Conservation (phyloP, 495 filamentous ascomycete genomes). For the Annulohypoxylon stygium region DNA sequence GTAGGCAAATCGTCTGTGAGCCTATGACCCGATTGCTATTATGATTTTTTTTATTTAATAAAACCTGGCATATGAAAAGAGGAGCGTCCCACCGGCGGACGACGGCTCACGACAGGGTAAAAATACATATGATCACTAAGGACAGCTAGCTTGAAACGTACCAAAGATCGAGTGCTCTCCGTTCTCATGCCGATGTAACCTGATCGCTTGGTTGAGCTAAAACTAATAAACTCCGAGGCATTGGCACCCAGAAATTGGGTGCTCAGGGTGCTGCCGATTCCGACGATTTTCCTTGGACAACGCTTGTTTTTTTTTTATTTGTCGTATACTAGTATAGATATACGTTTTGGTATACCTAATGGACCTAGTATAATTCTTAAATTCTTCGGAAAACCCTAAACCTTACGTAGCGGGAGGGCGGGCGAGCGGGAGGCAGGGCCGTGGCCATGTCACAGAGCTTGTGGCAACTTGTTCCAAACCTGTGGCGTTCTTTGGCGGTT, state of each 20-base stretch:
- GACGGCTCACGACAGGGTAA: conserved; percentile 47
- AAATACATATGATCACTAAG: conserved; percentile 45
- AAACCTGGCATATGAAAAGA: conserved; percentile 52
- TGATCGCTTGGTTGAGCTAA: conserved; percentile 49
- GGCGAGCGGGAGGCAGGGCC: conserved; percentile 23
- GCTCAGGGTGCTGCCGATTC: conserved; percentile 43
- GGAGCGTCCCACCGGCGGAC: conserved; percentile 45
- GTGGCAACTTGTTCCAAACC: conserved; percentile 31
- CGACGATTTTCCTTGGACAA: conserved; percentile 22
- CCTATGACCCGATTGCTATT: conserved; percentile 45
- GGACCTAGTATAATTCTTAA: background rate
- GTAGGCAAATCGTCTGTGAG: conserved; percentile 43
- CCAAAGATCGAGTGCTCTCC: conserved; percentile 49
- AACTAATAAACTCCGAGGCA: conserved; percentile 46
- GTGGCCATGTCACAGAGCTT: conserved; percentile 23
- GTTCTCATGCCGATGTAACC: conserved; percentile 50
- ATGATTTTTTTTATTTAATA: conserved; percentile 36
- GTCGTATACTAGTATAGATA: conserved; percentile 8
- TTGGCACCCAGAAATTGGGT: conserved; percentile 41
- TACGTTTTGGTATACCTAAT: background rate
- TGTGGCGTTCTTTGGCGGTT: conserved; percentile 40
- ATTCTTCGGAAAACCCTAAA: conserved; percentile 12
- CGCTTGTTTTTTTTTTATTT: conserved; percentile 20
- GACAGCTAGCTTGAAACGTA: conserved; percentile 49
- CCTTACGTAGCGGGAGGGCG: background rate